Evolutionary conservation across 2,329 filamentous ascomycete genomes (phyloP), one percentile per base, ranked within the genome.

Genomic region (Colletotrichum sp.): DNA sequence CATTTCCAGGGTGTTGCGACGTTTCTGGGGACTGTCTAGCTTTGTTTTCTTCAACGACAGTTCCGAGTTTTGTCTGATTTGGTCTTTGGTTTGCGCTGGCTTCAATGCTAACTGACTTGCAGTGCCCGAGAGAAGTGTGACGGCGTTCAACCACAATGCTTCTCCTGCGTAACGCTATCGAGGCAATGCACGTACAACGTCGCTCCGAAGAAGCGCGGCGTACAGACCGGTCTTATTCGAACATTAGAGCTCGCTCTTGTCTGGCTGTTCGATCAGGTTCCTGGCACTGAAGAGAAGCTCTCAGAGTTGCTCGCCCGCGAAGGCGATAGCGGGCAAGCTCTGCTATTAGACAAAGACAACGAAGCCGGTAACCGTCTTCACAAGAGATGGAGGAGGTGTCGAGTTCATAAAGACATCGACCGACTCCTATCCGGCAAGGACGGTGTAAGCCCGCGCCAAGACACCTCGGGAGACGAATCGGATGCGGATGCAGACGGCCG

Each of bases 151-250:
- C 93, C 93, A 7, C 86, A 87, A 16, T 95, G 94, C 82, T 91
- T 90, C 63, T 93, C 93, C 4, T 95, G 94, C 84, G 88, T 88
- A 8, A 87, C 90, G 6, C 90, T 93, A 76, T 91, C 90, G 70
- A 89, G 94, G 65, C 83, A 88, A 39, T 96, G 95, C 82, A 92
- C 93, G 18, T 96, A 96, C 82, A 92, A 93, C 77, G 90, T 93
- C 70, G 92, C 92, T 70, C 92, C 93, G 9, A 95, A 95, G 84
- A 95, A 95, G 83, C 89, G 94, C 78, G 94, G 95, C 6, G 91
- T 96, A 13, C 94, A 94, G 79, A 94, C 94, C n/a, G 94, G 95
- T 18, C 95, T 96, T 81, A 93, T 96, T 71, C 90, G 94, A 39
- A 93, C 93, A 0, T 87, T 96, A 21, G 94, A 96, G 83, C 84